Base-by-base conservation (phyloP, 208 protist genomes). In the Leishmania guyanensis region DNA sequence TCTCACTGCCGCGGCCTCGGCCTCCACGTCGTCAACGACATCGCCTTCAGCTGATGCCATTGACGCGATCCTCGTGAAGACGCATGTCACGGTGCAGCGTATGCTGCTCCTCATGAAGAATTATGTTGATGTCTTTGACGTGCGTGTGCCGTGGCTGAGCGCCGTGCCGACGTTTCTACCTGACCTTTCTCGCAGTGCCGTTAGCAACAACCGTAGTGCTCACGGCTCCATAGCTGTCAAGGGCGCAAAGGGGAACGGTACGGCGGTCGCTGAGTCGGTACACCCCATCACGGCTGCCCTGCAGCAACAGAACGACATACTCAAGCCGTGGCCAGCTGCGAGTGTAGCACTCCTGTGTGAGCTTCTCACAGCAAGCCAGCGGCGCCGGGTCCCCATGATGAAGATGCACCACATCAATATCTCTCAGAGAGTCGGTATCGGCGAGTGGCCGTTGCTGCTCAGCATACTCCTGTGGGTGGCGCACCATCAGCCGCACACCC, bases 331-430 rank as follows among this genome's bases (percentile, higher is more conserved):
- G 87, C 76, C 73, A 66, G 84, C 84, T 58, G 82, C 48, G 48
- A 88, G 84, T 65, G 84, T 98, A 62, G 90, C 91, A 26, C 78
- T 88, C 29, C 76, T 98, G 36, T 97, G 95, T 69, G 85, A 84
- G n/a, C 87, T 97, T 33, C 88, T 98, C 75, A 85, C 91, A 22
- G 85, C 85, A 17, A 87, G 87, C 77, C 86, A 96, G 10, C 84
- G 80, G 36, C 81, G 87, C 43, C 89, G 91, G 48, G 93, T 96
- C 33, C 82, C 90, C 53, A 94, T 98, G 90, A 86, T 87, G 39
- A 93, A 93, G 86, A 79, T 98, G 78, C 93, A 98, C 80, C 94
- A 97, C 86, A 87, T 97, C 60, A 98, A 87, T 69, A 95, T 95
- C 88, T 90, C 86, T 46, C 84, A 85, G 53, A 65, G 75, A 26